Base-by-base conservation (phyloP, 495 filamentous ascomycete species). In the Neurospora hispaniola region DNA sequence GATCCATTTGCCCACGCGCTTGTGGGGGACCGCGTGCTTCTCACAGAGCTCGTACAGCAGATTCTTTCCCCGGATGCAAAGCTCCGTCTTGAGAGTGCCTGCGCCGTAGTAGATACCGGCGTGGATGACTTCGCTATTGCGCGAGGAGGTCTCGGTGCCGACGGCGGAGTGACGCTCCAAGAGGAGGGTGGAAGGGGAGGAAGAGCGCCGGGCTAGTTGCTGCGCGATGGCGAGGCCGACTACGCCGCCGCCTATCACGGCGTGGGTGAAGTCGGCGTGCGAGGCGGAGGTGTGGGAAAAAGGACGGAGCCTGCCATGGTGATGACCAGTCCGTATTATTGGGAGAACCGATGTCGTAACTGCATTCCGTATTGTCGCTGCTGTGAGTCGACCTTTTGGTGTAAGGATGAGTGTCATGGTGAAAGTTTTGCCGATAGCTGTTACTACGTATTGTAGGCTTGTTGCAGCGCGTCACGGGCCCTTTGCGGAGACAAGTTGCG, bases 121-220 rank as follows among this genome's bases (percentile, higher is more conserved):
- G 77, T 99, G 96, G 72, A 98, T 97, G 54, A 98, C 95, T 88
- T 98, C 96, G 74, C 93, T 97, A 82, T 98, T 98, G 74, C 94
- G 89, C 77, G 90, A 93, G 71, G 92, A 95, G 0, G 95, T 99
- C 86, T 98, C 96, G 68, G 89, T 96, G 31, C 96, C 96, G 38
- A 93, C 87, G 44, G 84, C 85, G 42, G 85, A 81, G 82, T 98
- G 93, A 42, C 90, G 86, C 81, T 99, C 96, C 5, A 98, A 87
- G 14, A 99, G 84, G 14, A 99, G 84, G 0, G 94, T 97, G 38
- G 88, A 88, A 3, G 79, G 11, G 23, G 31, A 11, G 11, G 73
- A 39, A 20, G 87, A 85, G 76, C 85, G 83, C 18, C 79, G 83
- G 70, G 96, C 91, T 38, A 99, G 83, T 75, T 89, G 86, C 3